These are phyloP conservation scores for Starmerella gropengiesseri DNA, from an alignment of 805 yeast genomes.

Conservation along the genomic window DNA sequence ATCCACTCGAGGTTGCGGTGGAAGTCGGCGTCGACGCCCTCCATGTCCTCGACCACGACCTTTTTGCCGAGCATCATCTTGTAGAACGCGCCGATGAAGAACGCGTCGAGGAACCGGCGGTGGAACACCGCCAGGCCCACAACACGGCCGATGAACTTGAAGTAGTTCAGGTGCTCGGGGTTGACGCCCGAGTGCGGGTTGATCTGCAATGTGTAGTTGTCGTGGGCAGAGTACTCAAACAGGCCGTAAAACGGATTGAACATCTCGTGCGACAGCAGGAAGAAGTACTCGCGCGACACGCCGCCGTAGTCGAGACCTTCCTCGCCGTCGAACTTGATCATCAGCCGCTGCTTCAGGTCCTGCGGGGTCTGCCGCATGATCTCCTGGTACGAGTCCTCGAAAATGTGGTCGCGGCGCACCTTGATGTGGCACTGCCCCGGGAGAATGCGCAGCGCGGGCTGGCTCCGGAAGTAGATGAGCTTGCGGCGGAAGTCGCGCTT, in stretches of 20 bases:
- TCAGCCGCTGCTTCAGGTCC: slow-evolving; percentile 90
- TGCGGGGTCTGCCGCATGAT: slow-evolving; percentile 98
- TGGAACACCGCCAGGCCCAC: slow-evolving; percentile 98
- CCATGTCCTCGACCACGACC: slow-evolving; percentile 93
- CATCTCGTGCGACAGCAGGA: slow-evolving; percentile 93
- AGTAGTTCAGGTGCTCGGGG: slow-evolving; percentile 95
- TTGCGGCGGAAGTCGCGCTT: slow-evolving; percentile 98
- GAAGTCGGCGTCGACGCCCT: slow-evolving; percentile 96
- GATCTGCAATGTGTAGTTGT: slow-evolving; percentile 93
- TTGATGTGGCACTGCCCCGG: slow-evolving; percentile 99
- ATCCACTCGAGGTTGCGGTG: slow-evolving; percentile 93
- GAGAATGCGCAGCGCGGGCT: slow-evolving; percentile 89
- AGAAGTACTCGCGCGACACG: slow-evolving; percentile 95
- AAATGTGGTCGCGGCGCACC: slow-evolving; percentile 90
- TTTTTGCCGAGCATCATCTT: slow-evolving; percentile 95
- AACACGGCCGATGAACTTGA: slow-evolving; percentile 96
- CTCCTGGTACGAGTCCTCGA: slow-evolving; percentile 96
- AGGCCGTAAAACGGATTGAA: slow-evolving; percentile 96
- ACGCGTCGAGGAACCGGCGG: slow-evolving; percentile 92
- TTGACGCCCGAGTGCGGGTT: slow-evolving; percentile 95
- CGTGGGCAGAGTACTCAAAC: slow-evolving; percentile 95
- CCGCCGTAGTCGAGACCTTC: slow-evolving; percentile 99
- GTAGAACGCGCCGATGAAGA: slow-evolving; percentile 95
- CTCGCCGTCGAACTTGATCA: slow-evolving; percentile 98
- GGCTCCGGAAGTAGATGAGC: slow-evolving; percentile 93